Conservation (phyloP, 2,329 filamentous ascomycete genomes). For the Chalaropsis thielavioides region DNA sequence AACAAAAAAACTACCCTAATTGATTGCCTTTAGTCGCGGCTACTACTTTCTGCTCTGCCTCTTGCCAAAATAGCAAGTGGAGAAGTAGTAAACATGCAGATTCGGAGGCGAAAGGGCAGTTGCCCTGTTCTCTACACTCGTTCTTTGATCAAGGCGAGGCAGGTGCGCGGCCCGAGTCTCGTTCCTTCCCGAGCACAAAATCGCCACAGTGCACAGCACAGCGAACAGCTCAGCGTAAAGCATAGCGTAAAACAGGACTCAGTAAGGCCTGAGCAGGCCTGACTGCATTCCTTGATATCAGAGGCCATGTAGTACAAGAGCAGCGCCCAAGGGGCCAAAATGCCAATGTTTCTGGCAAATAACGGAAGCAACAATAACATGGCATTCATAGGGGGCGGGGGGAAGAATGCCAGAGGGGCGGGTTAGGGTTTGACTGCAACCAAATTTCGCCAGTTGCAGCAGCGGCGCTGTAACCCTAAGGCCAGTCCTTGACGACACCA, state of each 20-base stretch:
- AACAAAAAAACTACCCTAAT: neutral
- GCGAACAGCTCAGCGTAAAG: neutral
- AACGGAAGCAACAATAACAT: neutral
- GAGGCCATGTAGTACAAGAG: neutral
- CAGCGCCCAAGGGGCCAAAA: neutral
- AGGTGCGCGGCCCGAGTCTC: slow-evolving; percentile 3
- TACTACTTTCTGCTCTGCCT: neutral
- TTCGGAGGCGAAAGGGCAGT: neutral
- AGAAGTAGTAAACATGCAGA: neutral
- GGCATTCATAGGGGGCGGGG: neutral
- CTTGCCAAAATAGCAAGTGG: neutral
- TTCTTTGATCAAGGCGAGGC: neutral
- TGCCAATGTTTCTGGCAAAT: neutral
- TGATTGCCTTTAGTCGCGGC: neutral
- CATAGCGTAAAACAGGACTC: neutral
- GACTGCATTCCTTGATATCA: neutral
- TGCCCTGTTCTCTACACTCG: neutral
- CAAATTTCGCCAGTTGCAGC: neutral
- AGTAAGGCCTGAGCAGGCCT: neutral
- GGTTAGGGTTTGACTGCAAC: neutral
- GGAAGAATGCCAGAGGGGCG: neutral
- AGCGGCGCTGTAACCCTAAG: neutral
- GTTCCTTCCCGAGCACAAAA: neutral
- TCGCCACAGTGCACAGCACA: neutral
- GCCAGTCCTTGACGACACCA: neutral